Evolutionary conservation across 305 asterid genomes (phyloP).

Genomic region (Rubia balearica): DNA sequence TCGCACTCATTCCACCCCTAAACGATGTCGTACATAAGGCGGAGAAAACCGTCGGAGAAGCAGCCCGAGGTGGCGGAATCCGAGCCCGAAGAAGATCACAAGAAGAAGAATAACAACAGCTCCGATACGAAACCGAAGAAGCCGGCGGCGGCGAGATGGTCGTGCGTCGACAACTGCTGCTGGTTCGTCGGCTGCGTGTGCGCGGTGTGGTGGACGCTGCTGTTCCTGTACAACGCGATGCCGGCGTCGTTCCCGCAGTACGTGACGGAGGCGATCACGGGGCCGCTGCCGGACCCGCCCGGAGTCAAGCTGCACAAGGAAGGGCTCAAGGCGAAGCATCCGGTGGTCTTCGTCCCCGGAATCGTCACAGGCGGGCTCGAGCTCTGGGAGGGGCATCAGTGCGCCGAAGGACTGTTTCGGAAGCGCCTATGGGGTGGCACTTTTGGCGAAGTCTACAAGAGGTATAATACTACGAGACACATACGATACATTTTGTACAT

Average conservation of each 20-base stretch:
- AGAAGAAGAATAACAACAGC: slow-evolving; percentile 13
- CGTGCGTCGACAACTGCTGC: slow-evolving; percentile 69
- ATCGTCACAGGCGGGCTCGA: slow-evolving; percentile 93
- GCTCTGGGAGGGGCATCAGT: slow-evolving; percentile 84
- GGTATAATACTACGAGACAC: slow-evolving; percentile 46
- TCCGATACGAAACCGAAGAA: slow-evolving; percentile 25
- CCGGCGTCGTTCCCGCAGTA: slow-evolving; percentile 78
- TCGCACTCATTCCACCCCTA: not conserved
- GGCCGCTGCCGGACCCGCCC: slow-evolving; percentile 77
- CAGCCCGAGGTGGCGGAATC: slow-evolving; percentile 23
- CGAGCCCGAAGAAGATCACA: slow-evolving; percentile 20
- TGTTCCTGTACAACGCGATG: slow-evolving; percentile 64
- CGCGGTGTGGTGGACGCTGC: slow-evolving; percentile 69
- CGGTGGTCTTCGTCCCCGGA: slow-evolving; percentile 87
- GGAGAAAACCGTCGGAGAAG: slow-evolving; percentile 42
- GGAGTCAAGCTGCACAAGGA: slow-evolving; percentile 69
- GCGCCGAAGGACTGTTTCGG: slow-evolving; percentile 86
- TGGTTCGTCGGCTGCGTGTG: slow-evolving; percentile 77
- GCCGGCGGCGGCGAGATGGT: slow-evolving; percentile 43
- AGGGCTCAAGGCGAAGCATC: slow-evolving; percentile 70
- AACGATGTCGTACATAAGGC: slow-evolving; percentile 44
- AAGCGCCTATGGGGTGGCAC: slow-evolving; percentile 95
- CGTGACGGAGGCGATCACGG: slow-evolving; percentile 74
- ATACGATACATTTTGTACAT: slow-evolving; percentile 9
- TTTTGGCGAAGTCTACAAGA: slow-evolving; percentile 76